phyloP scores from a whole-genome alignment of 352 stramenopile species.

The Phytophthora nicotianae region DNA sequence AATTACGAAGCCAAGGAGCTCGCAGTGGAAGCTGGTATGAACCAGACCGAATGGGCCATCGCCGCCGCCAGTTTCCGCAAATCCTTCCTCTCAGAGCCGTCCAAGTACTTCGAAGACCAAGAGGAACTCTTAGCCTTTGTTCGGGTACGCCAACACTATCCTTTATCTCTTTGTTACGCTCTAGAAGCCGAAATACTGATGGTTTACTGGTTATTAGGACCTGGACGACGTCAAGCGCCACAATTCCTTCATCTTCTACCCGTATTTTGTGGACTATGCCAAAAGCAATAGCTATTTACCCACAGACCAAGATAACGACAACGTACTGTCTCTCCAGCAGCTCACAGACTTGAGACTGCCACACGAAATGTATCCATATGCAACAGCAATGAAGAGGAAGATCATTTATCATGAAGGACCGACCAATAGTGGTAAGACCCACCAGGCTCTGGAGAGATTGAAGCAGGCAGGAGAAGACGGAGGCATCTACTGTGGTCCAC shows the following conservation, averaged over 20 bases:
- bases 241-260: conserved; percentile 78
- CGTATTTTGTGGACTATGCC: conserved; percentile 72
- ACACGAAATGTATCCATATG: conserved; percentile 85
- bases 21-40: conserved; percentile 68
- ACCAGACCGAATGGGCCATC: conserved; percentile 62
- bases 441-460: conserved; percentile 92
- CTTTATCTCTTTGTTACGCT: conserved; percentile 2
- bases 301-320: conserved; percentile 39
- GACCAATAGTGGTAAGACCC: conserved; percentile 98
- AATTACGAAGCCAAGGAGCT: conserved; percentile 76
- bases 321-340: conserved; percentile 61
- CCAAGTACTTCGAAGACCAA: conserved; percentile 63
- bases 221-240: conserved; percentile 55
- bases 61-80: conserved; percentile 65
- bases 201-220: conserved; percentile 27
- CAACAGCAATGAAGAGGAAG: conserved; percentile 75
- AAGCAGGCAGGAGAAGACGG: conserved; percentile 85
- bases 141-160: conserved; percentile 17
- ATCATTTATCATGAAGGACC: conserved; percentile 94
- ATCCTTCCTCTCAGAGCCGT: conserved; percentile 58
- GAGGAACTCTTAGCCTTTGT: conserved; percentile 62
- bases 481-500: conserved; percentile 94
- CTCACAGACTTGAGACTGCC: conserved; percentile 78
- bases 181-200: conserved; percentile 20
- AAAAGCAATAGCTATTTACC: conserved; percentile 44